phyloP scores from a whole-genome alignment of 106 monocot genomes.

The Xerophyta viscosa region DNA sequence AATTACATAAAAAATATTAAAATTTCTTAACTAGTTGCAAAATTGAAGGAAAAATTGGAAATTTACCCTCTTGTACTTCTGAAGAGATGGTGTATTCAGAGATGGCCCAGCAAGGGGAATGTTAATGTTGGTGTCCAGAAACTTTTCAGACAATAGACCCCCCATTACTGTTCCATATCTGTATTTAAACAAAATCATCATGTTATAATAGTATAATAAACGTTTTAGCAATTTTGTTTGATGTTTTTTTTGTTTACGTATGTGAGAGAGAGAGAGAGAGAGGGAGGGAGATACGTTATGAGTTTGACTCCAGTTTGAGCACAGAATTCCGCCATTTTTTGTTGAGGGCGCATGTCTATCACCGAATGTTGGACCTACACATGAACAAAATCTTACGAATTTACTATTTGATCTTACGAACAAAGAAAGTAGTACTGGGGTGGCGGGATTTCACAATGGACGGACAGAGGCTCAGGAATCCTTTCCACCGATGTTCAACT shows the following conservation, averaged over 20 bases:
- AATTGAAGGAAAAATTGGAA: not conserved
- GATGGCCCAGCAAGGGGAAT: conserved; percentile 91
- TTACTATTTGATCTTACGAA: too few relatives aligned
- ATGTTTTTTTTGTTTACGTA: too few relatives aligned
- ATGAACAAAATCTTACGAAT: too few relatives aligned
- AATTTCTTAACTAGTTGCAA: too few relatives aligned
- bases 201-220: not conserved
- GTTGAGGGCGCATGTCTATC: conserved; percentile 93
- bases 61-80: conserved; percentile 90
- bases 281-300: conserved; percentile 65
- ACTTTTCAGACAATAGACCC: conserved; percentile 90
- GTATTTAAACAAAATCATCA: conserved; percentile 1
- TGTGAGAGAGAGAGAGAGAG: conserved; percentile 22
- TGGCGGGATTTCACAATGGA: not conserved
- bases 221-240: too few relatives aligned
- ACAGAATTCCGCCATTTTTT: conserved; percentile 88
- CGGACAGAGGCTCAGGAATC: not conserved
- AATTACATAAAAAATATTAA: too few relatives aligned
- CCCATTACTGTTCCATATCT: conserved; percentile 99
- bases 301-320: conserved; percentile 77
- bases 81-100: conserved; percentile 88
- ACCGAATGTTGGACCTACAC: conserved; percentile 99
- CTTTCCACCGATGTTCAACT: too few relatives aligned
- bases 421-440: too few relatives aligned
- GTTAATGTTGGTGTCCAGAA: conserved; percentile 72